Conservation (phyloP, 31 red algal species). For the Pterothamnion heteromorphum region DNA sequence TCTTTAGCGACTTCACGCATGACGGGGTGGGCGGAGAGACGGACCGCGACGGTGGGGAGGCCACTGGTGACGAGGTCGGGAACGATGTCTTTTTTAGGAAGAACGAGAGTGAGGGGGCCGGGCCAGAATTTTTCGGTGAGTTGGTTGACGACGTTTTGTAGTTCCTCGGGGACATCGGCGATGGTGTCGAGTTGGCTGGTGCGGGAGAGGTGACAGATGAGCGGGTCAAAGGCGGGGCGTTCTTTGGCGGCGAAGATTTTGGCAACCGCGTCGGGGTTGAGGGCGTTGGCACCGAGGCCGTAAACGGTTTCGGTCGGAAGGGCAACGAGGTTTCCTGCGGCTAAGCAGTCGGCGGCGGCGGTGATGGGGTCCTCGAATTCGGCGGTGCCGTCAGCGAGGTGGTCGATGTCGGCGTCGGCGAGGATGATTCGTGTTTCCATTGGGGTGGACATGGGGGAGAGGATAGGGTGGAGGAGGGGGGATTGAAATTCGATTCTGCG, state of each 20-base stretch:
- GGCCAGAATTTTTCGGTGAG: conserved; percentile 79
- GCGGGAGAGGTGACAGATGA: conserved; percentile 76
- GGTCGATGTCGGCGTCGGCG: too few species aligned
- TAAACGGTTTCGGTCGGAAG: conserved; percentile 97
- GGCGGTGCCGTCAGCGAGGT: too few species aligned
- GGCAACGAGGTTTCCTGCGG: conserved; percentile 61
- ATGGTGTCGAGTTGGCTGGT: neutral
- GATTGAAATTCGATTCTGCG: too few species aligned
- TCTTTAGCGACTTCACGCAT: neutral
- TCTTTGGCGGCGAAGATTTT: conserved; percentile 67
- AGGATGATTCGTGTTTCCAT: too few species aligned
- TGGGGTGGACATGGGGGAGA: too few species aligned
- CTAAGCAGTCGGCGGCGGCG: conserved; percentile 61
- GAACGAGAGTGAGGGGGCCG: conserved; percentile 82
- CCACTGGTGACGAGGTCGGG: conserved; percentile 55
- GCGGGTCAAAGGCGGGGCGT: conserved; percentile 72
- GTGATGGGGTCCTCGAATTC: too few species aligned
- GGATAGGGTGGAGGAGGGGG: too few species aligned
- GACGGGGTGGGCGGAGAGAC: conserved; percentile 62
- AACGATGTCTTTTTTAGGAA: conserved; percentile 22
- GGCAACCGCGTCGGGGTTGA: conserved; percentile 49
- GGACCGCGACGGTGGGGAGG: conserved; percentile 57
- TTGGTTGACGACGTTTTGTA: conserved; percentile 43
- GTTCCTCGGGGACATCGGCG: conserved; percentile 37
- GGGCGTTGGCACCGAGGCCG: conserved; percentile 79